Conservation (phyloP, 75 land plant species). For the Chamaecyparis obtusa region DNA sequence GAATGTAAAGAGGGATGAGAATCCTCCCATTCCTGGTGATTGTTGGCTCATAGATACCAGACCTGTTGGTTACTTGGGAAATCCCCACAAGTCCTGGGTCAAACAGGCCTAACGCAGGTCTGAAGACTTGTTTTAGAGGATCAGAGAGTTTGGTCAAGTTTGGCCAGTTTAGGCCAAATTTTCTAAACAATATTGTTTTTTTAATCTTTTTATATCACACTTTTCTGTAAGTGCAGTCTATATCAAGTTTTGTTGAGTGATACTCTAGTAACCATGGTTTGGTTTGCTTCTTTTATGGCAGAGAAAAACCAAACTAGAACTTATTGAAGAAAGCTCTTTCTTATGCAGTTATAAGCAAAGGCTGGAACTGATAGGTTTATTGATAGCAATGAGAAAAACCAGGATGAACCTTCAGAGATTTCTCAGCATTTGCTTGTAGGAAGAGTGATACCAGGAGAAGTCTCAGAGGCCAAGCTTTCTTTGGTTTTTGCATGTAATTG, state of each 20-base stretch:
- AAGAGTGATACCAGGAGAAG: conserved; percentile 63
- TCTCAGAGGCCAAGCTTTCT: conserved; percentile 52
- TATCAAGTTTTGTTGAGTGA: conserved; percentile 39
- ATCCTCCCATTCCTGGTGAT: no score
- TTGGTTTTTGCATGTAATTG: conserved; percentile 60
- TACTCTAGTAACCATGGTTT: conserved; percentile 11
- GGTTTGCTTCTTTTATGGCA: conserved; percentile 61
- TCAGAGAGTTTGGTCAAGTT: no score
- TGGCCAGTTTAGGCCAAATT: no score
- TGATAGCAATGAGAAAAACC: conserved; percentile 12
- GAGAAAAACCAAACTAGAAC: conserved; percentile 23
- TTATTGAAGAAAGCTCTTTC: conserved; percentile 56
- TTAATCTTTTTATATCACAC: conserved; percentile 41
- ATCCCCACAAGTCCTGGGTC: no score
- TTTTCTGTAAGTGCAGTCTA: conserved; percentile 55
- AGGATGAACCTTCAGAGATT: conserved; percentile 10
- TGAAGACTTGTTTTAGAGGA: no score
- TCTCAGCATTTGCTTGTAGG: conserved; percentile 46
- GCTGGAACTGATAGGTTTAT: conserved; percentile 34
- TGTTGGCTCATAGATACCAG: no score
- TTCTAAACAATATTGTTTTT: no score
- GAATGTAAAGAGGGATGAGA: no score
- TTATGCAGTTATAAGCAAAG: conserved; percentile 51
- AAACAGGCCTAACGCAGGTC: no score
- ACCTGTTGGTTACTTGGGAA: no score